Evolutionary conservation across 176 grass and related monocot species (phyloP).

Genomic region (Thinopyrum elongatum): DNA sequence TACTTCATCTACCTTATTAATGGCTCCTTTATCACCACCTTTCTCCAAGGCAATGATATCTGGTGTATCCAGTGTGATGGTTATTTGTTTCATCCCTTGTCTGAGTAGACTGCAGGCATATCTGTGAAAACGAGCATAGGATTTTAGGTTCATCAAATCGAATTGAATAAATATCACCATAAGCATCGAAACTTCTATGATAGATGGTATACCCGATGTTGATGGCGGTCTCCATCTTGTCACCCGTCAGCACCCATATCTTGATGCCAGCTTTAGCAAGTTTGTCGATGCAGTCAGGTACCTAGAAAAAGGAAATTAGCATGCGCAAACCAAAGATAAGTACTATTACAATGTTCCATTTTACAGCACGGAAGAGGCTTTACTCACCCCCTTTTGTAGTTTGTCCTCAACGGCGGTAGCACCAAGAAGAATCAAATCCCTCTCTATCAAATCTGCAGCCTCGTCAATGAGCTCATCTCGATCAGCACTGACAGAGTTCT

Average conservation of each 20-base stretch:
- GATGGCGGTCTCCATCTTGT: slow-evolving; percentile 98
- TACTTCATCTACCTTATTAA: slow-evolving; percentile 48
- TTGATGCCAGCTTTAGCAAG: slow-evolving; percentile 98
- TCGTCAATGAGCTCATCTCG: slow-evolving; percentile 78
- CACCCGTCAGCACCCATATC: slow-evolving; percentile 93
- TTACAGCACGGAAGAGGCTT: neutral
- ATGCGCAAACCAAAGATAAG: slow-evolving; percentile 16
- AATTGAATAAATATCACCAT: neutral
- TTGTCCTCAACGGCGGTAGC: slow-evolving; percentile 92
- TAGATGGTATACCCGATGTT: slow-evolving; percentile 68
- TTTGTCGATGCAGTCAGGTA: slow-evolving; percentile 96
- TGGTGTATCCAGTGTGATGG: slow-evolving; percentile 70
- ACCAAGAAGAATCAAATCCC: slow-evolving; percentile 76
- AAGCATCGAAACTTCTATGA: neutral
- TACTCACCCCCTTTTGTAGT: slow-evolving; percentile 79
- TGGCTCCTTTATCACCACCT: slow-evolving; percentile 42
- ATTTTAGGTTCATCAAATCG: neutral
- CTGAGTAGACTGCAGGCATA: slow-evolving; percentile 89
- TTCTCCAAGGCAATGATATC: slow-evolving; percentile 73
- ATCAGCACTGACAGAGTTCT: slow-evolving; percentile 65
- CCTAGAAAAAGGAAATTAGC: slow-evolving; percentile 34
- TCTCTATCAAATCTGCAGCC: slow-evolving; percentile 63
- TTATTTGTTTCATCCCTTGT: slow-evolving; percentile 93
- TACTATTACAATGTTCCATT: neutral
- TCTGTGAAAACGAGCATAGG: slow-evolving; percentile 37